A percentile compares a stretch with the other conserved stretches of the same genome.
Conservation (phyloP, 108 stramenopile genomes). For the Pseudonitzschia delicatissima region DNA sequence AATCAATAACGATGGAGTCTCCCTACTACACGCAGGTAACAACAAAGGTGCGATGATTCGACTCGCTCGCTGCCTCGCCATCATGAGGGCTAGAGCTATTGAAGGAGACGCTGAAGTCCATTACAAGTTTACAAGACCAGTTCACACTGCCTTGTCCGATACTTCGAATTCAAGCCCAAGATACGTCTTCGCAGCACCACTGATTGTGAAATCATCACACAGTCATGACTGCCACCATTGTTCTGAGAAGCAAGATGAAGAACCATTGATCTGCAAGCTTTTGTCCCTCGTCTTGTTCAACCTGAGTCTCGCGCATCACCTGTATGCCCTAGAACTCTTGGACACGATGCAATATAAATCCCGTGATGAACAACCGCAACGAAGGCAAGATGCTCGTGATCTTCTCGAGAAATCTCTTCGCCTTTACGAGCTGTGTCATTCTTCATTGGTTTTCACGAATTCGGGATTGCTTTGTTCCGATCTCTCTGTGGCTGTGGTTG, state of each 20-base stretch:
- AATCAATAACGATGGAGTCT: conserved; percentile 7
- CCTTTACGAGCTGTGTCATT: conserved; percentile 8
- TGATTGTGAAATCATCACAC: neutral
- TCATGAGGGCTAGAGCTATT: neutral
- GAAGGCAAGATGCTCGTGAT: neutral
- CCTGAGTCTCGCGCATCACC: conserved; percentile 9
- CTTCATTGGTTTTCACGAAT: conserved; percentile 3
- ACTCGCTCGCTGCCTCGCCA: neutral
- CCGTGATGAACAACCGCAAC: neutral
- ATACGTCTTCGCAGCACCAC: conserved; percentile 5
- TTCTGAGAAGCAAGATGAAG: neutral
- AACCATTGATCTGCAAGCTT: conserved; percentile 4
- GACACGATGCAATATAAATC: neutral
- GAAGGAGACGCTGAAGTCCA: conserved; percentile 4
- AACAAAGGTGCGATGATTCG: conserved; percentile 5
- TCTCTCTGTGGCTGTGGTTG: neutral
- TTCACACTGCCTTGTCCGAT: neutral
- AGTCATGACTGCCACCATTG: neutral
- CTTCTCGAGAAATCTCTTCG: neutral
- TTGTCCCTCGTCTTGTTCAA: conserved; percentile 4
- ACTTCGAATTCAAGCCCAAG: neutral
- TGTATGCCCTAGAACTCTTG: neutral
- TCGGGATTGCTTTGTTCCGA: conserved; percentile 11
- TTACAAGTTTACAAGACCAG: neutral
- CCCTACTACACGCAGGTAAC: neutral